phyloP scores from a whole-genome alignment of 768 basidiomycete species.

The Naganishia onofrii region DNA sequence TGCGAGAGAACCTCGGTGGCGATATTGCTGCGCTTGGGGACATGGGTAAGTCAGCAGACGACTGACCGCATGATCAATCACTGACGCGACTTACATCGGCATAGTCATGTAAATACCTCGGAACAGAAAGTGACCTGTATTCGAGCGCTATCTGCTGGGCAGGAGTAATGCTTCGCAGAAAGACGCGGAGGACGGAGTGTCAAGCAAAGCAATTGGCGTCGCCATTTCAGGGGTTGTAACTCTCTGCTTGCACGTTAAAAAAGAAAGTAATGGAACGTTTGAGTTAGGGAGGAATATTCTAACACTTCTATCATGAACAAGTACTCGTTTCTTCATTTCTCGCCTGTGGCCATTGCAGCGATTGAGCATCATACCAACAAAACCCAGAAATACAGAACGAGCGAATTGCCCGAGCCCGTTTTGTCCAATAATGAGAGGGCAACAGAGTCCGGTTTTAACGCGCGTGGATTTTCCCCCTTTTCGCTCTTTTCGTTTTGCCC shows the following conservation, averaged over 20 bases:
- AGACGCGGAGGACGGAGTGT: not conserved
- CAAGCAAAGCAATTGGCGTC: not conserved
- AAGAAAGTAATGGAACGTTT: no score
- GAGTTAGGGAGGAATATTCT: no score
- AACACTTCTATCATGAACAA: no score
- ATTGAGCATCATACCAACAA: no score
- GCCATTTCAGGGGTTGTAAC: not conserved
- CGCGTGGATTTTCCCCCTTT: not conserved
- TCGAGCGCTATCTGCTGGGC: no score
- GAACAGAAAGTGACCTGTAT: not conserved
- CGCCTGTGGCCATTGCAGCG: no score
- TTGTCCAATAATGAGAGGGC: no score
- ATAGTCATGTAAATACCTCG: not conserved
- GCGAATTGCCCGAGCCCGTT: no score
- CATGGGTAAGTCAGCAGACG: slow-evolving; percentile 49
- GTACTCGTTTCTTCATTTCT: no score
- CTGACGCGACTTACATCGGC: not conserved
- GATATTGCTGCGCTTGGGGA: slow-evolving; percentile 80
- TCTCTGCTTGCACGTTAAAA: not conserved
- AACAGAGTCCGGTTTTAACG: not conserved
- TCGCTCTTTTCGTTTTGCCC: no score
- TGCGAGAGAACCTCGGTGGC: slow-evolving; percentile 76
- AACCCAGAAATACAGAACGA: no score
- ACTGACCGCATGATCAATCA: not conserved
- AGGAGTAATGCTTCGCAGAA: no score